A percentile compares a stretch with the other conserved stretches of the same genome.
These are phyloP conservation scores for Kurtzmaniella quercitrusa DNA, from an alignment of 1,139 yeast genomes.

Conservation along the genomic window DNA sequence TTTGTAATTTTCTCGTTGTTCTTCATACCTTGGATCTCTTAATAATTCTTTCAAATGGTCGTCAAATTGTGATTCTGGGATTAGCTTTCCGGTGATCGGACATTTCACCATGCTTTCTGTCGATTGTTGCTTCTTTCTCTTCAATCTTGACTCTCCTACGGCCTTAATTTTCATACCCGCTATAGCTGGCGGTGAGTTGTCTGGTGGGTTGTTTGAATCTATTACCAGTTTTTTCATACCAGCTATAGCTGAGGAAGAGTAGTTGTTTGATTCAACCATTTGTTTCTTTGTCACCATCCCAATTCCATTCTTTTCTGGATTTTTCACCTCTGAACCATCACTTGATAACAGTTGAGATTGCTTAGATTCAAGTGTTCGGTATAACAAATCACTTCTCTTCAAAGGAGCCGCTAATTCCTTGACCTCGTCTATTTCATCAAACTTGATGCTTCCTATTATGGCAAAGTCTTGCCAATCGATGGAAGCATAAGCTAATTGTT, in stretches of 20 bases:
- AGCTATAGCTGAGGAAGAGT: constrained; percentile 24
- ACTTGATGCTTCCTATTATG: constrained; percentile 64
- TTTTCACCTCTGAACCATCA: background rate
- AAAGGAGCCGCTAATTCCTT: constrained; percentile 61
- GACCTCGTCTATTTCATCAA: constrained; percentile 62
- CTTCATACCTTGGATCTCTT: constrained; percentile 74
- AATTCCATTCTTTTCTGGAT: constrained; percentile 6
- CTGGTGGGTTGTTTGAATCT: background rate
- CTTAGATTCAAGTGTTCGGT: constrained; percentile 51
- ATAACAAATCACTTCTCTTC: constrained; percentile 54
- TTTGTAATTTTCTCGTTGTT: constrained; percentile 63
- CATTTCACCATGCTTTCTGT: constrained; percentile 52
- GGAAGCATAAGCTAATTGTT: constrained; percentile 57
- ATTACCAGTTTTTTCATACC: constrained; percentile 46
- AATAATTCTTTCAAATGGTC: constrained; percentile 68
- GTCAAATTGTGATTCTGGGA: constrained; percentile 71
- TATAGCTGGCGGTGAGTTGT: constrained; percentile 18
- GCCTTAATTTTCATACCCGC: constrained; percentile 63
- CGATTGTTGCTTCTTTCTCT: constrained; percentile 17
- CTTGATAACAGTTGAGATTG: background rate
- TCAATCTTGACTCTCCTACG: constrained; percentile 64
- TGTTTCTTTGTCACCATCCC: constrained; percentile 4
- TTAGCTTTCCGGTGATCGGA: constrained; percentile 66
- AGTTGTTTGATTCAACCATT: constrained; percentile 2
- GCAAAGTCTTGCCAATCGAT: constrained; percentile 87